These are phyloP conservation scores for Rosa hybrid DNA, from an alignment of 331 rosid genomes.

Conservation along the genomic window DNA sequence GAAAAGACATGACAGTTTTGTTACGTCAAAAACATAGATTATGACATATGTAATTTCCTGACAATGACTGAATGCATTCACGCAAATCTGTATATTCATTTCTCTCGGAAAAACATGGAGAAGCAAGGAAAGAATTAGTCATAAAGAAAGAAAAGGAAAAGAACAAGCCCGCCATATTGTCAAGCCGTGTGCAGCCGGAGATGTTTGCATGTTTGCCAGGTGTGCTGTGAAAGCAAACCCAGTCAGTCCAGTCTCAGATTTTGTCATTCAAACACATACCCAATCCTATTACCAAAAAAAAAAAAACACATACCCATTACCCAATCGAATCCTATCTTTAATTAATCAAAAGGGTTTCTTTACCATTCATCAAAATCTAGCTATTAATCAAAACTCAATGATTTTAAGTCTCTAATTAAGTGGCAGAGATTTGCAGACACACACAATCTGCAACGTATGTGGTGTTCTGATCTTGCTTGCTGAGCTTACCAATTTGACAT, in stretches of 20 bases:
- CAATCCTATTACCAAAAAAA: not conserved
- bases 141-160: not conserved
- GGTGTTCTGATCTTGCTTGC: constrained; percentile 4
- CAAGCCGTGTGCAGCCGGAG: not conserved
- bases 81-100: no score
- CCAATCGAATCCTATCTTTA: not conserved
- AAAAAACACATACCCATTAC: not conserved
- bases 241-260: not conserved
- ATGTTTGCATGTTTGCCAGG: constrained; percentile 4
- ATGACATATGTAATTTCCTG: no score
- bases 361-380: not conserved
- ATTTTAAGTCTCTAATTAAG: not conserved
- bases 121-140: no score
- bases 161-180: not conserved
- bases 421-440: not conserved
- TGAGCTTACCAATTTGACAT: not conserved
- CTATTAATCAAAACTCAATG: not conserved
- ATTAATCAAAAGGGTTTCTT: not conserved
- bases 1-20: no score
- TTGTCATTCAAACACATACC: not conserved
- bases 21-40: no score
- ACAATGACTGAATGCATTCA: no score
- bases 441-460: not conserved
- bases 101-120: no score
- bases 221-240: constrained; percentile 5